Evolutionary conservation across 768 basidiomycete genomes (phyloP), one percentile per base, ranked within the genome.

Genomic region (Xerocomellus dryophilus): DNA sequence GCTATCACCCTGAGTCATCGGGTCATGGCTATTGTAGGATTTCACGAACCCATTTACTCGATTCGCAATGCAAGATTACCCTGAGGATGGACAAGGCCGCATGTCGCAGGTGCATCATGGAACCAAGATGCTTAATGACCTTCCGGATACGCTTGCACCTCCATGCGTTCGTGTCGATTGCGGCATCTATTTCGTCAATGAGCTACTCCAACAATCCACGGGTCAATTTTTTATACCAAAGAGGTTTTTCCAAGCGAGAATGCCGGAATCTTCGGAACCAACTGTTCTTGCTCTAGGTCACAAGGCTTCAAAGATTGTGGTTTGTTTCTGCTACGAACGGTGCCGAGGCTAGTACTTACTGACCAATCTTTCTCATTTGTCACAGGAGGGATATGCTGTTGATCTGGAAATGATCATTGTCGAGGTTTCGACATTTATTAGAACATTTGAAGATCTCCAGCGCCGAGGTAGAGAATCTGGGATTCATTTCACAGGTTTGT

Each of bases 51-150:
- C 64, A 0, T 42, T 64, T 2, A 64, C 56, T 1, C 55, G 45
- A 1, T 55, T 56, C 10, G 21, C 56, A 3, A 68, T 73, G 58
- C 59, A 58, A 43, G 61, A 64, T 20, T 73, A 72, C 41, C 66
- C 70, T 2, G 60, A 68, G 44, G 66, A 70, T 27, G 52, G 56
- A 4, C 50, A 53, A 7, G 50, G 47, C 14, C 2, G 14, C 15
- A 63, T 71, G 51, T 63, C 53, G 0, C 59, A 73, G 44, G 59
- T 67, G 0, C 65, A 63, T 44, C 62, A 72, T 39, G 61, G 62
- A 3, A 48, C 25, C 0, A 73, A 73, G 27, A 71, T 71, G 70
- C 55, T 71, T 2, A 27, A 55, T 0, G 67, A 67, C 23, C 62
- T 67, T 17, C 68, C 64, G 2, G 56, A 70, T 10, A 32, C 44